Base-by-base conservation (phyloP, 169 alveolate species). In the Ichthyophthirius multifiliis region DNA sequence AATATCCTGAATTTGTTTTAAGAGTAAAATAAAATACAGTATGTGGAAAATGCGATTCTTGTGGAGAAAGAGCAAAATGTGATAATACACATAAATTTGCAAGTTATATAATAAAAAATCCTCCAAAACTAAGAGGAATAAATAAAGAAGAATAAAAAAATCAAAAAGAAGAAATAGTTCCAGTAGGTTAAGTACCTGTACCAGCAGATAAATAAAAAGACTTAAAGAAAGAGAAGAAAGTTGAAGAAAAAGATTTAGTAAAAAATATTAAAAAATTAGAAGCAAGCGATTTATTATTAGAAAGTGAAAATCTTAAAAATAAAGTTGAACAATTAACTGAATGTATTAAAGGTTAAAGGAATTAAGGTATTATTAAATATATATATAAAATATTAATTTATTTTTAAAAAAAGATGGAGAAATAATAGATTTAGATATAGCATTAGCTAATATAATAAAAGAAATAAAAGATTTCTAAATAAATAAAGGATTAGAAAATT, bases 1-100 rank as follows among this genome's bases (percentile, higher is more conserved):
- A 96, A 77, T 92, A 96, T 73, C 99, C 99, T 2, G 99, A 99
- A 89, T 97, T 98, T 48, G 97, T 97, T 43, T 92, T 98, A 71
- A 82, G 93, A 82, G 97, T 98, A 18, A 96, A 92, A 75, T 95
- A 96, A 85, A 98, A 97, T 12, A 84, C 89, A 75, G 92, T 97
- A 18, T 84, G 94, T 45, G 83, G 93, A 44, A 85, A 92, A 43
- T 99, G 99, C 92, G 97, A 98, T 83, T 99, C 99, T 35, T 99
- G 99, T 85, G 99, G 99, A 35, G 89, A 94, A 84, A 90, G 90
- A 27, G 97, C 98, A 20, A 93, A 93, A 18, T 90, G 98, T 71
- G 99, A 99, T 82, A 97, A 90, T 86, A 84, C 96, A 9, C 99
- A 99, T 90, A 97, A 97, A 87, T 96, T 98, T 20, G 98, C 99